A percentile compares a stretch with the other conserved stretches of the same genome.
Conservation (phyloP, 2,329 filamentous ascomycete species). For the Zymoseptoria tritici region DNA sequence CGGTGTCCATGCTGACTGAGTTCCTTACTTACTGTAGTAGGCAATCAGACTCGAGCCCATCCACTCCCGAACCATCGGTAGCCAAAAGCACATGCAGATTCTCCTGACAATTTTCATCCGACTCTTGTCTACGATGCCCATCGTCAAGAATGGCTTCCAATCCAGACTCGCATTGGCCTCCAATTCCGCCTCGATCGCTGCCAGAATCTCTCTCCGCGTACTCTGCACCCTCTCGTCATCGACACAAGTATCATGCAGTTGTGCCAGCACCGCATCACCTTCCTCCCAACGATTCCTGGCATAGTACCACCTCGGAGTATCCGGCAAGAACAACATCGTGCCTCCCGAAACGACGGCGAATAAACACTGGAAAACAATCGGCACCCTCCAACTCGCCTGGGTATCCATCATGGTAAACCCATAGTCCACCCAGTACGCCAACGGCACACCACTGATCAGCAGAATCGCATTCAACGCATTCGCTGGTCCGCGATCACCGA, state of each 20-base stretch:
- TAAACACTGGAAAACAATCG: slow-evolving; percentile 12
- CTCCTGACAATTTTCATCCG: slow-evolving; percentile 8
- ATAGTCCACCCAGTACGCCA: slow-evolving; percentile 14
- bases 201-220: slow-evolving; percentile 8
- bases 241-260: slow-evolving; percentile 4
- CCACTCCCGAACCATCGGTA: slow-evolving; percentile 11
- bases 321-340: slow-evolving; percentile 14
- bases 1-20: not conserved
- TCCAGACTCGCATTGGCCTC: slow-evolving; percentile 10
- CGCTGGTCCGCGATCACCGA: slow-evolving; percentile 10
- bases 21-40: slow-evolving; percentile 5
- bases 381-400: slow-evolving; percentile 8
- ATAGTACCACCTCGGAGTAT: slow-evolving; percentile 15
- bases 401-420: slow-evolving; percentile 7
- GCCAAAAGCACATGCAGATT: slow-evolving; percentile 11
- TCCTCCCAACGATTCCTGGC: slow-evolving; percentile 7
- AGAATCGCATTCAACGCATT: slow-evolving; percentile 8
- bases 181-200: slow-evolving; percentile 8
- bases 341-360: slow-evolving; percentile 15
- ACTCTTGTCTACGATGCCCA: slow-evolving; percentile 4
- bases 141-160: slow-evolving; percentile 9
- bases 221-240: slow-evolving; percentile 4
- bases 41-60: slow-evolving; percentile 12
- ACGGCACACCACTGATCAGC: slow-evolving; percentile 9
- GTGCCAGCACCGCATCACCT: slow-evolving; percentile 9